Base-by-base conservation (phyloP, 306 rosid genomes). In the Hippophae gyantsensis region DNA sequence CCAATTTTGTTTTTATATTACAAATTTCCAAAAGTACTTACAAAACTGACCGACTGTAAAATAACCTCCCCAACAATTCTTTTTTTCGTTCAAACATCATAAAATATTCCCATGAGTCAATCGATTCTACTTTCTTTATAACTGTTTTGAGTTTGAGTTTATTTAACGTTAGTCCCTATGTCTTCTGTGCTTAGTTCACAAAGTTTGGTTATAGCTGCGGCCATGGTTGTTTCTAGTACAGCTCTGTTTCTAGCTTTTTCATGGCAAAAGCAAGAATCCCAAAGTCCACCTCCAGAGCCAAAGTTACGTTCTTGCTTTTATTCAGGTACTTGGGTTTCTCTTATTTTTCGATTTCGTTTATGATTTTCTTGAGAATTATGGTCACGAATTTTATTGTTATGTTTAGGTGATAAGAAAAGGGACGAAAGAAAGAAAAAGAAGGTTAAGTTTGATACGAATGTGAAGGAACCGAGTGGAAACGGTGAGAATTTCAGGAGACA, bases 361-460 rank as follows among this genome's bases (percentile, higher is more conserved):
- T 6, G 14, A 8, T 12, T 38, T 3, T 8, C 18, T 7, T 1
- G 32, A 10, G n/a, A 9, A 10, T 25, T 9, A 6, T 6, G 18
- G 11, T 5, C 12, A 43, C 18, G 26, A 5, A 11, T 1, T 0
- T 11, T 18, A 1, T 70, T 57, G 26, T 68, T 54, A 56, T 49
- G 0, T 40, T 43, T 7, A 77, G 76, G 65, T 43, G 67, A 73
- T 13, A 69, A 67, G 81, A 87, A 71, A 48, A 64, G 47, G 72
- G 79, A 56, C 23, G 23, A 18, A 13, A 77, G 63, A 70, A 82
- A 71, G 69, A 81, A 77, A 61, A 90, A 90, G 89, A 87, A 68
- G 48, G 95, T 90, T 25, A 52, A 78, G 48, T 90, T 90, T 62
- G 94, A 83, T 2, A 89, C 77, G 48, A 75, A 71, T 79, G 94